Evolutionary conservation across 2,329 filamentous ascomycete genomes (phyloP).

Genomic region (Penicillium nordicum): DNA sequence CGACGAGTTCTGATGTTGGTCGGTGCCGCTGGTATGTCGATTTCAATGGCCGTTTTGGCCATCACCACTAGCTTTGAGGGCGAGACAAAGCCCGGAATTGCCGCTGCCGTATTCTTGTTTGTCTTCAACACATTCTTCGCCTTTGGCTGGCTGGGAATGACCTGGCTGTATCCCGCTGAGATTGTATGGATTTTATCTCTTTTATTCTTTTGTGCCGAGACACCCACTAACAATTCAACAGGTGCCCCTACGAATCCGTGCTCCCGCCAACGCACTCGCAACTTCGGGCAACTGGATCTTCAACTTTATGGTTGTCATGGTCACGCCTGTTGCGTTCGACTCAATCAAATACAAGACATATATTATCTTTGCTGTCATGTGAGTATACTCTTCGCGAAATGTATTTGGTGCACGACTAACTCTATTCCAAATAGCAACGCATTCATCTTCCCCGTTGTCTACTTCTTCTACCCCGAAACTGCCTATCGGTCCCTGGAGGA

Average conservation of each 20-base stretch:
- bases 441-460: slow-evolving; percentile 53
- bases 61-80: slow-evolving; percentile 37
- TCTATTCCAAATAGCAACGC: slow-evolving; percentile 39
- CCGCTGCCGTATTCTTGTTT: slow-evolving; percentile 55
- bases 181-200: slow-evolving; percentile 46
- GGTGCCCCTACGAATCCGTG: slow-evolving; percentile 36
- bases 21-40: slow-evolving; percentile 61
- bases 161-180: slow-evolving; percentile 62
- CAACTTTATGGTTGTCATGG: slow-evolving; percentile 64
- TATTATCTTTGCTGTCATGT: slow-evolving; percentile 53
- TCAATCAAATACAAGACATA: slow-evolving; percentile 54
- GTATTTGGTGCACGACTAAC: slow-evolving; percentile 1
- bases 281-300: slow-evolving; percentile 38
- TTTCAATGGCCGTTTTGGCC: slow-evolving; percentile 61
- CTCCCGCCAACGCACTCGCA: slow-evolving; percentile 22
- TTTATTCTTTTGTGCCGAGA: neutral
- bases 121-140: slow-evolving; percentile 63
- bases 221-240: slow-evolving; percentile 4
- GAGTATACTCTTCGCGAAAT: slow-evolving; percentile 9
- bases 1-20: slow-evolving; percentile 69
- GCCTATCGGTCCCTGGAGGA: slow-evolving; percentile 61
- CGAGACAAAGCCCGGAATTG: slow-evolving; percentile 40
- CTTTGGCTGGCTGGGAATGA: slow-evolving; percentile 58
- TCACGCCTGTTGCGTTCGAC: slow-evolving; percentile 58
- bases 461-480: slow-evolving; percentile 60